Percentiles rank a stretch among this genome's conserved stretches.
phyloP scores from a whole-genome alignment of 768 basidiomycete genomes.

The Hortiboletus campestris region DNA sequence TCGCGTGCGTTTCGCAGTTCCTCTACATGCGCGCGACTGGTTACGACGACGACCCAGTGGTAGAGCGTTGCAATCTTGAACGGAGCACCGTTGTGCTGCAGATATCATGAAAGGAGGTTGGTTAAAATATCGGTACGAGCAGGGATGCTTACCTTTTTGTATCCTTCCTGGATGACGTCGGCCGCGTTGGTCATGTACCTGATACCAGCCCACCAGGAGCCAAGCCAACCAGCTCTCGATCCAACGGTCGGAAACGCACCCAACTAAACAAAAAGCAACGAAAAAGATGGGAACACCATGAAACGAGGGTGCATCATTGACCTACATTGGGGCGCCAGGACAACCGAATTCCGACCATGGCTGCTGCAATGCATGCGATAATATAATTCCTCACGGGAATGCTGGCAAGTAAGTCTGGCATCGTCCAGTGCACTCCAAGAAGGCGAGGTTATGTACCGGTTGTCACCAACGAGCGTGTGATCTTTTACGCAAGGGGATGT shows the following conservation, averaged over 20 bases:
- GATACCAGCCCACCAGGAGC: constrained; percentile 26
- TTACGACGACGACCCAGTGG: constrained; percentile 40
- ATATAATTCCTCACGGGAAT: not conserved
- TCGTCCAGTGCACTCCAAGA: not conserved
- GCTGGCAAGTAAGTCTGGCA: not conserved
- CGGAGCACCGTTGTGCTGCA: constrained; percentile 23
- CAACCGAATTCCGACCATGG: not conserved
- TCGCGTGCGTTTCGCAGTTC: constrained; percentile 41
- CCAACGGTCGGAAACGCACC: constrained; percentile 30
- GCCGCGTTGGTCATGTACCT: constrained; percentile 16
- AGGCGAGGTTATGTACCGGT: not conserved
- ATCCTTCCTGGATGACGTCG: not conserved
- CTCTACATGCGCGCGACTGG: constrained; percentile 31
- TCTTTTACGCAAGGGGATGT: too few species aligned
- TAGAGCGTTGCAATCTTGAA: constrained; percentile 31
- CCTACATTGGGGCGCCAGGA: constrained; percentile 1
- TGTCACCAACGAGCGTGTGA: not conserved
- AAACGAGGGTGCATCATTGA: not conserved
- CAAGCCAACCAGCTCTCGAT: constrained; percentile 15
- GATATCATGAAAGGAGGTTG: not conserved
- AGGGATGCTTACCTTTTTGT: too few species aligned
- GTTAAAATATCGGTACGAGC: too few species aligned
- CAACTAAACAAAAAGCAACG: constrained; percentile 12
- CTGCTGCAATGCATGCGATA: not conserved
- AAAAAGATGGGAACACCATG: too few species aligned